Percentiles rank a stretch among this genome's conserved stretches.
These are phyloP conservation scores for Chalciporus piperatus DNA, from an alignment of 768 basidiomycete species.

Conservation along the genomic window DNA sequence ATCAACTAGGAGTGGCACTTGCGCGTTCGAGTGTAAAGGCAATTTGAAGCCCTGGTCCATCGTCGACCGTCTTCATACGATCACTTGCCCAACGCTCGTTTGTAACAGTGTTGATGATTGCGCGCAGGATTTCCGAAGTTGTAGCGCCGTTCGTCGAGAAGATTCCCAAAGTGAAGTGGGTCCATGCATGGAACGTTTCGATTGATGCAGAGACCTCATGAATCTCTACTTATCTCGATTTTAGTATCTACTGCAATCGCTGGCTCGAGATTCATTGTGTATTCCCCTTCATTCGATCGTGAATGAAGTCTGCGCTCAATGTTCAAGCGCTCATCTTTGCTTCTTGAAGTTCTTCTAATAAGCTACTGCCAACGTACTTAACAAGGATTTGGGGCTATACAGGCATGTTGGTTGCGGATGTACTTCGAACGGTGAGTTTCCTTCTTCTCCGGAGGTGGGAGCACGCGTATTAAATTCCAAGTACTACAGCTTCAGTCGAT, in stretches of 20 bases:
- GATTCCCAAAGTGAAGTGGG: conserved; percentile 34
- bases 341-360: too few relatives aligned
- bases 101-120: conserved; percentile 37
- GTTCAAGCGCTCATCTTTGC: too few relatives aligned
- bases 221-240: not conserved
- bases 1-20: conserved; percentile 9
- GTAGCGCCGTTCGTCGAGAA: conserved; percentile 32
- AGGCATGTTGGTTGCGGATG: too few relatives aligned
- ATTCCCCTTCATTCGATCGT: too few relatives aligned
- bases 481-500: too few relatives aligned
- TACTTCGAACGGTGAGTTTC: too few relatives aligned
- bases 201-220: conserved; percentile 30
- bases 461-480: too few relatives aligned
- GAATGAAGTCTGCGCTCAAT: too few relatives aligned
- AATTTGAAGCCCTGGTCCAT: conserved; percentile 45
- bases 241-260: not conserved
- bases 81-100: conserved; percentile 37
- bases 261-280: not conserved
- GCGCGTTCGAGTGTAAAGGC: conserved; percentile 37
- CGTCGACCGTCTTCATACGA: conserved; percentile 39
- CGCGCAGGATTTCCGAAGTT: conserved; percentile 33
- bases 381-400: too few relatives aligned
- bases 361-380: too few relatives aligned
- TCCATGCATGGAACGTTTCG: conserved; percentile 76
- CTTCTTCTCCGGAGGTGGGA: too few relatives aligned